Conservation (phyloP, 1,284 basidiomycete species). For the Coniophora puteana region DNA sequence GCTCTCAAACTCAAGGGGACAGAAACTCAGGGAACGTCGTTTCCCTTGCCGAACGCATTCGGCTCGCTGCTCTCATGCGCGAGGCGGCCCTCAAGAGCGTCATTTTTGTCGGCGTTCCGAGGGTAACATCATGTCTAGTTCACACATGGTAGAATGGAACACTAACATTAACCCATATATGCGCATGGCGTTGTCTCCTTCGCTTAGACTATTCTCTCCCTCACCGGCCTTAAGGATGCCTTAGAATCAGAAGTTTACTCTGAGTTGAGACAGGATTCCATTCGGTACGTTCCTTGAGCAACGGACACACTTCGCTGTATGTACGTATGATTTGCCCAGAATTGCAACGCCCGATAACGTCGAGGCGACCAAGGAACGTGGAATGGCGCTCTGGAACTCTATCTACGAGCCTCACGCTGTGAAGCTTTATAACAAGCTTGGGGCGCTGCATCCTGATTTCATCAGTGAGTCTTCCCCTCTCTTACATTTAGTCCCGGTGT, state of each 20-base stretch:
- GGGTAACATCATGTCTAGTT: conserved; percentile 41
- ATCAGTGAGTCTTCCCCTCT: conserved; percentile 62
- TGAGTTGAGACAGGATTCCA: conserved; percentile 60
- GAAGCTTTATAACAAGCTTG: conserved; percentile 89
- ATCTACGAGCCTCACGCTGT: conserved; percentile 90
- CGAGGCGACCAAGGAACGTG: conserved; percentile 61
- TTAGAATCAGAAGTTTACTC: conserved; percentile 78
- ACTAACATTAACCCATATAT: conserved; percentile 8
- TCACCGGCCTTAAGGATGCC: conserved; percentile 70
- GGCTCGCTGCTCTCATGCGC: conserved; percentile 82
- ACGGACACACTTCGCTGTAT: too few relatives aligned
- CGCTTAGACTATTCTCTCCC: conserved; percentile 75
- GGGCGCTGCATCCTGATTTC: conserved; percentile 82
- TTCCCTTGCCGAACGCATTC: conserved; percentile 52
- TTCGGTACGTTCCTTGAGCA: conserved; percentile 49
- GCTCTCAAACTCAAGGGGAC: too few relatives aligned
- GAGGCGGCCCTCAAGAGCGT: conserved; percentile 93
- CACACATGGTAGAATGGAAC: conserved; percentile 8
- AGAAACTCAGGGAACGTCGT: too few relatives aligned
- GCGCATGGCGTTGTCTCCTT: conserved; percentile 5
- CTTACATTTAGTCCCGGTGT: conserved; percentile 20
- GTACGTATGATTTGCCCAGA: conserved; percentile 38
- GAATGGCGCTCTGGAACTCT: conserved; percentile 78
- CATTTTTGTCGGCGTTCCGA: conserved; percentile 89
- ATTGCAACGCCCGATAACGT: conserved; percentile 61